phyloP scores from a whole-genome alignment of 768 basidiomycete species.

The Cystoderma amianthinum region DNA sequence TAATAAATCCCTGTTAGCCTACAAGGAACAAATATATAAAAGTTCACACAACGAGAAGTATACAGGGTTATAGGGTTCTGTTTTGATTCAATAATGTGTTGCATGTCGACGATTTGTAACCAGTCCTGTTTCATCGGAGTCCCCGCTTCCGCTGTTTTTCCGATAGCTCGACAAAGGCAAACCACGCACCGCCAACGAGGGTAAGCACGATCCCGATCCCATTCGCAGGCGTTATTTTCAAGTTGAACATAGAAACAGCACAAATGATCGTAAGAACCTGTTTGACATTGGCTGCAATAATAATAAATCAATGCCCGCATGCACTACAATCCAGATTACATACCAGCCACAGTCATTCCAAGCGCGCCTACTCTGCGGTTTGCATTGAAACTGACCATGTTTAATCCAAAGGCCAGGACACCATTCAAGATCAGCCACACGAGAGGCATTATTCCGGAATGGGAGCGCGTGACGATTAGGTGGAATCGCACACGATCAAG shows the following conservation, averaged over 20 bases:
- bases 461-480: slow-evolving; percentile 19
- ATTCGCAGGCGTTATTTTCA: slow-evolving; percentile 76
- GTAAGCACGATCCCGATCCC: slow-evolving; percentile 80
- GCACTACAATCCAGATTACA: too few relatives aligned
- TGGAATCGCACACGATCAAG: slow-evolving; percentile 44
- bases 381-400: slow-evolving; percentile 93
- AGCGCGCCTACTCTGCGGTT: slow-evolving; percentile 87
- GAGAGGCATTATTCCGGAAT: slow-evolving; percentile 22
- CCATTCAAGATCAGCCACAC: slow-evolving; percentile 71
- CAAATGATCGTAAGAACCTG: slow-evolving; percentile 87
- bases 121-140: too few relatives aligned
- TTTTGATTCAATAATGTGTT: too few relatives aligned
- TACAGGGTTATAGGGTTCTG: too few relatives aligned
- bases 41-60: too few relatives aligned
- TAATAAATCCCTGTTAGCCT: too few relatives aligned
- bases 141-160: slow-evolving; percentile 28
- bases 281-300: slow-evolving; percentile 89
- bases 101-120: too few relatives aligned
- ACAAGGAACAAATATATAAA: too few relatives aligned
- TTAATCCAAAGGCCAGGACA: slow-evolving; percentile 83
- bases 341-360: slow-evolving; percentile 88
- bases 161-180: slow-evolving; percentile 58
- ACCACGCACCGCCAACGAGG: slow-evolving; percentile 80
- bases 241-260: slow-evolving; percentile 77
- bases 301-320: too few relatives aligned